phyloP scores from a whole-genome alignment of 192 early-diverging fungal species.

The Jimgerdemannia flammicorona region DNA sequence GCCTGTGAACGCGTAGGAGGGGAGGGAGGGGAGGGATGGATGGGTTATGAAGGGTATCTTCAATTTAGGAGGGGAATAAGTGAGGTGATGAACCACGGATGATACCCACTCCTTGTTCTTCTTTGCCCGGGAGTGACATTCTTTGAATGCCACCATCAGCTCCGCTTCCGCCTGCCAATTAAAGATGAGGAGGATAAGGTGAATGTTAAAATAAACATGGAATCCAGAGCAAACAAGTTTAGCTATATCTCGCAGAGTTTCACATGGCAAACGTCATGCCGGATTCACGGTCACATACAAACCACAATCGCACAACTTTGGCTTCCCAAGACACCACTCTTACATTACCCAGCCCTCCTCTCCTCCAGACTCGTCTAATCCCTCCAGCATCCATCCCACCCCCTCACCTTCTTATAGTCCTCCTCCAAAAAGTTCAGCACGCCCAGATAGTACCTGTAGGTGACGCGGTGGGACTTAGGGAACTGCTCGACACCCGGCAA shows the following conservation, averaged over 20 bases:
- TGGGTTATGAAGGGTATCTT: background rate
- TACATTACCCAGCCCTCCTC: background rate
- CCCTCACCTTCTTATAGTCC: constrained; percentile 60
- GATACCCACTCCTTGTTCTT: constrained; percentile 43
- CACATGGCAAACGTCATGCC: no score
- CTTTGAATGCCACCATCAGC: constrained; percentile 42
- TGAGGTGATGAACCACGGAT: no score
- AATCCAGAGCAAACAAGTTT: no score
- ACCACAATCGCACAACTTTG: no score
- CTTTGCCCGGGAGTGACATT: constrained; percentile 30
- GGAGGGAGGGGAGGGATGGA: background rate
- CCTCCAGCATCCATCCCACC: background rate
- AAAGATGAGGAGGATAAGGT: background rate
- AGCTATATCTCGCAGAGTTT: no score
- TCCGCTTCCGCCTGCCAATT: constrained; percentile 46
- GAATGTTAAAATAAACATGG: no score
- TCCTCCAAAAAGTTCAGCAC: constrained; percentile 84
- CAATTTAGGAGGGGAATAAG: no score
- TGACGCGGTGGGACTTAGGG: constrained; percentile 83
- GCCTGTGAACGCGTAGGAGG: constrained; percentile 35
- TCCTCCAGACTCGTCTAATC: background rate
- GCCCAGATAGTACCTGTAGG: constrained; percentile 85
- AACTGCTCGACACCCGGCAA: constrained; percentile 71
- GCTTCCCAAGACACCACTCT: no score
- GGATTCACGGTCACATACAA: no score